Evolutionary conservation across 179 eudicot genomes (phyloP), one percentile per base, ranked within the genome.

Genomic region (Sideroxylon spinosum): DNA sequence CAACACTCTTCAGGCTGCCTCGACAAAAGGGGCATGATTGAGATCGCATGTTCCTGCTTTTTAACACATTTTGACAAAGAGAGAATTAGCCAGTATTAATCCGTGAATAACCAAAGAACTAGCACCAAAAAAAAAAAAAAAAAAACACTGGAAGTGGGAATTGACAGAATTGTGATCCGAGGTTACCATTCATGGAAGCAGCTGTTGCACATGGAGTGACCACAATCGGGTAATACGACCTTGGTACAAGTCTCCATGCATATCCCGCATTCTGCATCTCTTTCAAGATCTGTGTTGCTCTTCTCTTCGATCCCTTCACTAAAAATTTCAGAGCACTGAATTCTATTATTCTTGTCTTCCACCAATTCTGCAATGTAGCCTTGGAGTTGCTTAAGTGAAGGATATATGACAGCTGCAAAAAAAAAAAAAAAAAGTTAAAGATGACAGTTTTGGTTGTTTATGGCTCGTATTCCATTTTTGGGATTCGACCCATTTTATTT

Each of bases 1-100:
- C 80, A 10, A 93, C 96, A 77, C 89, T 82, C 87, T 90, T 89
- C 25, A 94, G 81, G 86, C 87, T 86, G 83, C 94, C 96, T 64
- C 98, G 86, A 77, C 98, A 94, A 68, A 91, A 94, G 5, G 98
- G 98, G 84, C 98, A 94, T 19, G 98, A 94, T 65, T 84, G 84
- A 22, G 97, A 93, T 66, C 97, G 83, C 26, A 85, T 50, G 77
- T 87, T 90, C 98, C 97, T 94, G 85, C 23, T 49, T 46, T 46
- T 73, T 9, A 55, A 56, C 64, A 74, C 62, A 74, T 66, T 49
- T 72, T 50, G 6, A 28, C 63, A 28, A 10, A 72, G 9, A 13
- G 32, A 64, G 55, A 52, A 52, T 9, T 26, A 8, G 32, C 10
- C 7, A 44, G 6, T 37, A 23, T 48, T 46, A 37, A 62, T 61